Percentiles rank a stretch among this genome's conserved stretches.
These are phyloP conservation scores for Mycena pura DNA, from an alignment of 768 basidiomycete genomes.

Conservation along the genomic window DNA sequence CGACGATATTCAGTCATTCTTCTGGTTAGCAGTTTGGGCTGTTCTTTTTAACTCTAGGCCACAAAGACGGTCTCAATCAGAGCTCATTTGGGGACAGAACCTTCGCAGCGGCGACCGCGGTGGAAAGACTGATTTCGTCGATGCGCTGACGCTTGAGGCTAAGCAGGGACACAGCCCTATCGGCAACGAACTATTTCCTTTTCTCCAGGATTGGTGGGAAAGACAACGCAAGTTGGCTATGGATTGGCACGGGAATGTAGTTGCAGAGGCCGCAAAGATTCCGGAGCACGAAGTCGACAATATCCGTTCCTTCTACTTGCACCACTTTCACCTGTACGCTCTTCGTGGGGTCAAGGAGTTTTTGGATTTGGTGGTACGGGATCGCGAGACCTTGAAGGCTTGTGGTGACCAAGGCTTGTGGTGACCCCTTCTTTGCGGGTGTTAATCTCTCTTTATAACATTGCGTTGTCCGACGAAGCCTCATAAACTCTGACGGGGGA, in stretches of 20 bases:
- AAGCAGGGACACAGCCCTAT: neutral
- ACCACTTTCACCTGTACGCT: neutral
- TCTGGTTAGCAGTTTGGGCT: conserved; percentile 24
- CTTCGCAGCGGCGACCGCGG: neutral
- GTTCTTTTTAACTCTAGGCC: conserved; percentile 2
- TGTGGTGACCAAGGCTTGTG: too few species aligned
- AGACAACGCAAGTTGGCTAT: neutral
- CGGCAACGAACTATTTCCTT: neutral
- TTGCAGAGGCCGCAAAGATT: neutral
- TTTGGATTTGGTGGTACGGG: neutral
- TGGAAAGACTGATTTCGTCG: neutral
- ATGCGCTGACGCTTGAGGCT: neutral
- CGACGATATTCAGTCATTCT: conserved; percentile 22
- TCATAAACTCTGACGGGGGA: too few species aligned
- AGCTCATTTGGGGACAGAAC: neutral
- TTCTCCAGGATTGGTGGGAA: neutral
- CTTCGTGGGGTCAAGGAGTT: conserved; percentile 6
- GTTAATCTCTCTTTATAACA: too few species aligned
- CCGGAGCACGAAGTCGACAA: neutral
- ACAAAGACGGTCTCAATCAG: neutral
- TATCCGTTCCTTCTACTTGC: neutral
- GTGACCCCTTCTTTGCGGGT: too few species aligned
- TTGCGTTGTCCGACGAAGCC: too few species aligned
- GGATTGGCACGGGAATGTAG: neutral
- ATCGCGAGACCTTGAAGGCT: neutral